A percentile compares a stretch with the other conserved stretches of the same genome.
Evolutionary conservation across 768 basidiomycete genomes (phyloP).

Genomic region (Clitopilus hobsonii): DNA sequence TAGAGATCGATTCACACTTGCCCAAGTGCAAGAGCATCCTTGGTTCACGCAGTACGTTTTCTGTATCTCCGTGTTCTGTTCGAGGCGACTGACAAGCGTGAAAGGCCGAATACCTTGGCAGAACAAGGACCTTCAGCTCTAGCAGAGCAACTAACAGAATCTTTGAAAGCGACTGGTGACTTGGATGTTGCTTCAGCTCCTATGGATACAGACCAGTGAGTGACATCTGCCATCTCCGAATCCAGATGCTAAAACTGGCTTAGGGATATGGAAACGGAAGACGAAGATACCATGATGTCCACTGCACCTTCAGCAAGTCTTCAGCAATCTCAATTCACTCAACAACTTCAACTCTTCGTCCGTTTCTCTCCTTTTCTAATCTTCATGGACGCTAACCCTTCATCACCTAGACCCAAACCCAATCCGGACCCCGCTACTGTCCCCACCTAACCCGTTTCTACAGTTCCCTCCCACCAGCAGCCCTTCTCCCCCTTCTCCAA

Average conservation of each 20-base stretch:
- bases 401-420: slow-evolving; percentile 68
- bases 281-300: slow-evolving; percentile 60
- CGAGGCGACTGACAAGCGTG: neutral
- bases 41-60: slow-evolving; percentile 66
- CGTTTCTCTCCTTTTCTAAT: slow-evolving; percentile 21
- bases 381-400: neutral
- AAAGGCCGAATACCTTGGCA: slow-evolving; percentile 68
- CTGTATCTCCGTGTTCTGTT: neutral
- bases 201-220: neutral
- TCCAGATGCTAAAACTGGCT: no score
- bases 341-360: slow-evolving; percentile 78
- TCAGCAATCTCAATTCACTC: slow-evolving; percentile 70
- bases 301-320: slow-evolving; percentile 28
- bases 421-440: slow-evolving; percentile 65
- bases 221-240: no score
- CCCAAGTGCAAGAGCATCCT: slow-evolving; percentile 44
- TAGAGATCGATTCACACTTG: slow-evolving; percentile 57
- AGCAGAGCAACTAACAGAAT: slow-evolving; percentile 67
- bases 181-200: slow-evolving; percentile 63
- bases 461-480: slow-evolving; percentile 46
- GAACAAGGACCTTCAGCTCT: slow-evolving; percentile 45
- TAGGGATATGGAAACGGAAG: slow-evolving; percentile 27
- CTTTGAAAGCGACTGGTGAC: slow-evolving; percentile 68
- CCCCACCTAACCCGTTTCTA: slow-evolving; percentile 84
- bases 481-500: slow-evolving; percentile 49